Conservation (phyloP, 2,329 filamentous ascomycete species). For the Colletotrichum sp. region DNA sequence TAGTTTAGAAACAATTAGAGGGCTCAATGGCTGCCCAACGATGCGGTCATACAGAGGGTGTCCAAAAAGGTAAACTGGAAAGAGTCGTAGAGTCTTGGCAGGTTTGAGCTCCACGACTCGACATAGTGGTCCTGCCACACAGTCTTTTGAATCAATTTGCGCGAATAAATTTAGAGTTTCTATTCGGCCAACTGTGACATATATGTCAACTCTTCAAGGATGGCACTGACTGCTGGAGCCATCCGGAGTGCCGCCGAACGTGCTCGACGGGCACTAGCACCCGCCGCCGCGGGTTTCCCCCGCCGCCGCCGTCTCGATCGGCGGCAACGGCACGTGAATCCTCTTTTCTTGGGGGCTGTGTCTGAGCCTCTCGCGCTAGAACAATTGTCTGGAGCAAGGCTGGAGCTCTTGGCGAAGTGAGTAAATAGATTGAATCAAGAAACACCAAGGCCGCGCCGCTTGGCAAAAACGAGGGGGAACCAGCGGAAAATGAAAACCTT, state of each 20-base stretch:
- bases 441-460: background rate
- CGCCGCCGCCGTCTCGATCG: background rate
- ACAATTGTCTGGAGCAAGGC: background rate
- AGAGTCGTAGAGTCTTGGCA: constrained; percentile 1
- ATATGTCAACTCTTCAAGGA: background rate
- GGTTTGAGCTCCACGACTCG: constrained; percentile 14
- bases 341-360: background rate
- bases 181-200: background rate
- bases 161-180: constrained; percentile 2
- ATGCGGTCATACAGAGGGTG: background rate
- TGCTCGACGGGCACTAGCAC: background rate
- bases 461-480: background rate
- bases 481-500: background rate
- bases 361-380: background rate
- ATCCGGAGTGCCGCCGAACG: background rate
- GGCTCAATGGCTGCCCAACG: background rate
- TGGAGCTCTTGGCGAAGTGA: background rate
- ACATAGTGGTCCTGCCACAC: background rate
- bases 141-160: background rate
- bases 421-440: constrained; percentile 7
- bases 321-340: constrained; percentile 6
- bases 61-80: background rate
- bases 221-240: background rate
- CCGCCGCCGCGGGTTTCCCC: background rate
- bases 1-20: background rate